Percentiles rank a stretch among this genome's conserved stretches.
Conservation (phyloP, 176 grass and related monocot genomes). For the Lolium perenne region DNA sequence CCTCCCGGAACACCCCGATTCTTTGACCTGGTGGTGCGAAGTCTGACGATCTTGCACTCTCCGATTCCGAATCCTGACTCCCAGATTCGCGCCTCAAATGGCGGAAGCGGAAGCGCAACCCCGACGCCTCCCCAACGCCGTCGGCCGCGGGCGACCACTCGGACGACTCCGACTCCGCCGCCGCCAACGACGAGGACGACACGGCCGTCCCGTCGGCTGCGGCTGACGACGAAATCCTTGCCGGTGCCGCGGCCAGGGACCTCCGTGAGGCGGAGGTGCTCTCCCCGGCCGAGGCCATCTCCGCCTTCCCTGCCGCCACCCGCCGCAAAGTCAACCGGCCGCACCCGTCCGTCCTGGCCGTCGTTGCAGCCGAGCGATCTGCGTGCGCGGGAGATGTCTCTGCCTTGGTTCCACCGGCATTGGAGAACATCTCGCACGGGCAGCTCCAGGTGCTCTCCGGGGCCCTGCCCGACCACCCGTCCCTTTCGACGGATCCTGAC, state of each 20-base stretch:
- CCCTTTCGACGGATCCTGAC: constrained; percentile 52
- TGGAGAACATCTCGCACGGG: constrained; percentile 90
- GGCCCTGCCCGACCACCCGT: constrained; percentile 69
- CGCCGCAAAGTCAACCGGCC: constrained; percentile 72
- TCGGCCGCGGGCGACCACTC: constrained; percentile 31
- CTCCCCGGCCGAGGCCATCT: constrained; percentile 55
- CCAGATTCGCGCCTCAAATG: constrained; percentile 88
- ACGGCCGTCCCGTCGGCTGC: constrained; percentile 10
- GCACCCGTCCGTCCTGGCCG: constrained; percentile 65
- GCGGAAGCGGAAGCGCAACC: constrained; percentile 87
- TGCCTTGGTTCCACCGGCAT: neutral
- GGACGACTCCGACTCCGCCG: constrained; percentile 33
- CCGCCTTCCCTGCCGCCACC: constrained; percentile 55
- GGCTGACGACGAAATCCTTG: neutral
- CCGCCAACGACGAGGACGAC: constrained; percentile 40
- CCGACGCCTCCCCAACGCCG: constrained; percentile 40
- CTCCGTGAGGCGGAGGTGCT: constrained; percentile 73
- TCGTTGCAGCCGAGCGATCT: constrained; percentile 65
- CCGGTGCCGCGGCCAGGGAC: constrained; percentile 15
- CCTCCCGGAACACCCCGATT: neutral
- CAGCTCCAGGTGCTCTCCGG: constrained; percentile 78
- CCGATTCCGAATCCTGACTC: constrained; percentile 31
- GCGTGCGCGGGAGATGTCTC: neutral
- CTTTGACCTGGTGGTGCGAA: neutral
- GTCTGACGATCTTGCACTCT: neutral